These are phyloP conservation scores for Grosmannia penicillata DNA, from an alignment of 2,329 filamentous ascomycete genomes.

Conservation along the genomic window DNA sequence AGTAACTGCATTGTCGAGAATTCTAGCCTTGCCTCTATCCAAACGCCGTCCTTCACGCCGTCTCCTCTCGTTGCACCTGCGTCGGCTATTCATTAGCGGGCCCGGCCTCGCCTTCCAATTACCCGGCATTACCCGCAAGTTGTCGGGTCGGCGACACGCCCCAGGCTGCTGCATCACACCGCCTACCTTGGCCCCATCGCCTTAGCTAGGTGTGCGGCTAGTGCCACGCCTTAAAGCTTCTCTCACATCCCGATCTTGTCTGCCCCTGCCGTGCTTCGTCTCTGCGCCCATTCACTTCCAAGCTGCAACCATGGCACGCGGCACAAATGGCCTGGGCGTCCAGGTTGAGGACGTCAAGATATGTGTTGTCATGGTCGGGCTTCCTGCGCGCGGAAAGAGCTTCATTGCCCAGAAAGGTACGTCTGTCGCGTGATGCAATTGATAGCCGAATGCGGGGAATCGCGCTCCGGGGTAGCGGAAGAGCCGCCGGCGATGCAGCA, in stretches of 20 bases:
- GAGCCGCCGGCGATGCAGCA: no score
- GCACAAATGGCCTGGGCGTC: slow-evolving; percentile 53
- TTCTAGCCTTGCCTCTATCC: no score
- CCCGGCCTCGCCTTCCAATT: neutral
- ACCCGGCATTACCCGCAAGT: slow-evolving; percentile 10
- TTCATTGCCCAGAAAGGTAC: slow-evolving; percentile 93
- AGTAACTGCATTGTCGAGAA: no score
- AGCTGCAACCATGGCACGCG: slow-evolving; percentile 27
- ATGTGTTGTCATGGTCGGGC: slow-evolving; percentile 96
- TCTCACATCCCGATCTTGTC: no score
- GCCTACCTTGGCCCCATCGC: neutral
- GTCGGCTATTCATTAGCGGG: neutral
- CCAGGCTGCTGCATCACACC: neutral
- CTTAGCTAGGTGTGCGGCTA: slow-evolving; percentile 1
- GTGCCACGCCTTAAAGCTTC: neutral
- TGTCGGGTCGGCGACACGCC: neutral
- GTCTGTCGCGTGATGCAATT: slow-evolving; percentile 14
- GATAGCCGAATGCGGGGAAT: no score
- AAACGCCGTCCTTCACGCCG: no score
- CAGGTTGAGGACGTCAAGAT: slow-evolving; percentile 94
- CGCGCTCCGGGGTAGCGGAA: no score
- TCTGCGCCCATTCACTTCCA: no score
- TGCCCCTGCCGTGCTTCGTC: neutral
- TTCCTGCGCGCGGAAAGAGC: slow-evolving; percentile 92
- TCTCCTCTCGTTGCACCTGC: no score